Percentiles rank a stretch among this genome's conserved stretches.
phyloP scores from a whole-genome alignment of 139 green algal genomes.

The Raphidocelis subcapitata region DNA sequence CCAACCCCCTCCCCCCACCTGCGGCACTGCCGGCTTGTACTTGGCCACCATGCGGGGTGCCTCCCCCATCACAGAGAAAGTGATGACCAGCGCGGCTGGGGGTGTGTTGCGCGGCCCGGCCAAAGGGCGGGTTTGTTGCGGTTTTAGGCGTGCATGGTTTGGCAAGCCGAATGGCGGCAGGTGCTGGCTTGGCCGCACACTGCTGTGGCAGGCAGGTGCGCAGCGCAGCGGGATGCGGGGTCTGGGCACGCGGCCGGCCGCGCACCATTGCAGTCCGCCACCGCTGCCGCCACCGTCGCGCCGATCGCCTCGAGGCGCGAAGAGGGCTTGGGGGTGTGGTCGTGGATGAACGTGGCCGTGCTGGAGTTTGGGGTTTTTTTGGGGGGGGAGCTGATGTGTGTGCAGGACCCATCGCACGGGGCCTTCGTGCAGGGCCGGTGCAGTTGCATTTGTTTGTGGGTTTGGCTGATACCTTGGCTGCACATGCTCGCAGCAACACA shows the following conservation, averaged over 20 bases:
- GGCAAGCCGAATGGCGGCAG: background rate
- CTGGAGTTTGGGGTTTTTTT: too few relatives aligned
- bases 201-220: too few relatives aligned
- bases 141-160: too few relatives aligned
- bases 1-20: constrained; percentile 18
- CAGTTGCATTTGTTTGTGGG: too few relatives aligned
- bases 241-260: too few relatives aligned
- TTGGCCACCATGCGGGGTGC: constrained; percentile 54
- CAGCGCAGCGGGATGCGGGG: too few relatives aligned
- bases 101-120: background rate
- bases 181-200: background rate
- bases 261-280: constrained; percentile 45
- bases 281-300: constrained; percentile 47
- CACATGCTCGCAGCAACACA: too few relatives aligned
- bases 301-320: constrained; percentile 42
- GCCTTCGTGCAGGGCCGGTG: too few relatives aligned
- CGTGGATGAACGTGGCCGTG: constrained; percentile 36
- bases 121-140: too few relatives aligned
- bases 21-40: constrained; percentile 57
- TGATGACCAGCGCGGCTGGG: constrained; percentile 40
- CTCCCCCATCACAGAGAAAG: constrained; percentile 39
- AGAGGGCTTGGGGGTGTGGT: constrained; percentile 57
- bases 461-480: too few relatives aligned
- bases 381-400: too few relatives aligned
- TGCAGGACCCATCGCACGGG: too few relatives aligned